Evolutionary conservation across 1,139 yeast genomes (phyloP).

Genomic region (Blastobotrys buckinghamii): DNA sequence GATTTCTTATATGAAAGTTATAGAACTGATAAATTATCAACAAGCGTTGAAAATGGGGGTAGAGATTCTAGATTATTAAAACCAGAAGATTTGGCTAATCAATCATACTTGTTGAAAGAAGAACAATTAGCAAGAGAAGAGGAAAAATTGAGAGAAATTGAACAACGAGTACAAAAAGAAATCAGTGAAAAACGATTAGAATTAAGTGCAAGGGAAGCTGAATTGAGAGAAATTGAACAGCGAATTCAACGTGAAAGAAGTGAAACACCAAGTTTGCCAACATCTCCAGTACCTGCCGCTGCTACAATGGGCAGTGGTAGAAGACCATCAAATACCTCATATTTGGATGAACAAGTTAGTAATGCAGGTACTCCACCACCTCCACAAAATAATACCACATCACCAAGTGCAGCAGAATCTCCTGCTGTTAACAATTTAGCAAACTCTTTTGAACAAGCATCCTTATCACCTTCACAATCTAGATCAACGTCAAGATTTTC

Average conservation of each 20-base stretch:
- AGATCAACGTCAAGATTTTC: conserved; percentile 5
- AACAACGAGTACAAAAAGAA: conserved; percentile 78
- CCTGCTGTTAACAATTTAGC: conserved; percentile 3
- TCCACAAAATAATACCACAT: background rate
- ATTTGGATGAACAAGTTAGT: background rate
- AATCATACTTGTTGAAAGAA: conserved; percentile 37
- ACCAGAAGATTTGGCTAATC: conserved; percentile 38
- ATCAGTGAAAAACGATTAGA: conserved; percentile 78
- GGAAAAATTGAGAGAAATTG: conserved; percentile 23
- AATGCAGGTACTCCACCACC: background rate
- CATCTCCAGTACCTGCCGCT: conserved; percentile 8
- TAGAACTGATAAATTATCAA: conserved; percentile 78
- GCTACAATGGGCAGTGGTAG: background rate
- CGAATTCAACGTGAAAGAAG: conserved; percentile 43
- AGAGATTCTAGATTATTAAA: conserved; percentile 27
- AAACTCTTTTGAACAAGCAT: conserved; percentile 8
- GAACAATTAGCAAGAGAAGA: conserved; percentile 33
- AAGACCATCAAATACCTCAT: conserved; percentile 6
- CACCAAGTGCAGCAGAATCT: background rate
- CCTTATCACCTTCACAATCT: conserved; percentile 7
- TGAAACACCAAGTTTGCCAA: conserved; percentile 9
- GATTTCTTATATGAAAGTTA: conserved; percentile 86
- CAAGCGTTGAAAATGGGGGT: conserved; percentile 19
- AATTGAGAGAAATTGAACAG: conserved; percentile 75
- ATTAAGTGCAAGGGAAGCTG: conserved; percentile 81